Base-by-base conservation (phyloP, 2,329 filamentous ascomycete species). In the Biscogniauxia marginata region DNA sequence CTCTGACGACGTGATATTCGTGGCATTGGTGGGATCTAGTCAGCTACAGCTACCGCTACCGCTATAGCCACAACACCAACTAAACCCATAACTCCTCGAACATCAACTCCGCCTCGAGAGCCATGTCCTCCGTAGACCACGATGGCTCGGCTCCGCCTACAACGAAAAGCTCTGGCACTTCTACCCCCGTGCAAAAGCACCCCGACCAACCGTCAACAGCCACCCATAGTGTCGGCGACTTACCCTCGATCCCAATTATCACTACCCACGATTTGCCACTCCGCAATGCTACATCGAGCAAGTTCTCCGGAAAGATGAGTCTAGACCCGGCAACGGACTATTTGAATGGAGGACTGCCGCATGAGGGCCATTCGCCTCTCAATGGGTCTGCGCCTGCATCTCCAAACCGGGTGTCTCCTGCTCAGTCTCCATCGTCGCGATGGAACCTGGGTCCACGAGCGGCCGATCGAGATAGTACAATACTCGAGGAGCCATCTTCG, bases 91-190 rank as follows among this genome's bases (percentile, higher is more conserved):
- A 19, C 6, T 21, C 30, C 11, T 21, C 22, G 22, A 39, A 39
- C 30, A n/a, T n/a, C n/a, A n/a, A n/a, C n/a, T 11, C 30, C 30
- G 30, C 13, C 9, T 25, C 47, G 51, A 46, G 45, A 56, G 66
- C 54, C 49, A 70, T 69, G 67, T 61, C 64, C 45, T 44, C 57
- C 21, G 57, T 54, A 20, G 52, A 63, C 44, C 65, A 63, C 54
- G 68, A 72, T 61, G 70, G 69, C 51, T 72, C 72, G 11, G 57
- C 71, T 45, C 74, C 73, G 44, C 73, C 75, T 20, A 70, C 67
- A 65, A 68, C 71, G 24, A 66, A 55, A 59, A 72, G 56, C 58
- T 65, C 70, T 49, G 61, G 59, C 23, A 62, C 64, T 25, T 56
- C 60, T 49, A 67, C 68, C 20, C 65, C 68, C 16, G 39, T 56